Evolutionary conservation across 345 rosid genomes (phyloP).

Genomic region (Heritiera littoralis): DNA sequence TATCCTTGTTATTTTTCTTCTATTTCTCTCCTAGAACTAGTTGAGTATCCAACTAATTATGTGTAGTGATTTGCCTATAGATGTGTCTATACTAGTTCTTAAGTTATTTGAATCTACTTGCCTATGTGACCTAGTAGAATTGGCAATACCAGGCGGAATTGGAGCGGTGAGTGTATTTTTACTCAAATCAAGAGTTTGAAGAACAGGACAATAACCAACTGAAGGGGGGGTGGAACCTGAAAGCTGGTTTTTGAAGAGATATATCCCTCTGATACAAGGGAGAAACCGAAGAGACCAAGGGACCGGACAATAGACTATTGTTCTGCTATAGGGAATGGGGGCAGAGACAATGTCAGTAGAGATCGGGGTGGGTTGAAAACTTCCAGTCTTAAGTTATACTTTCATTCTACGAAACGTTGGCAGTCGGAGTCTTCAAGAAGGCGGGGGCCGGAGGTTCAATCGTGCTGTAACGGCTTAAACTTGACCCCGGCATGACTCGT

Average conservation of each 20-base stretch:
- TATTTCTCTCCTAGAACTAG: too few species aligned
- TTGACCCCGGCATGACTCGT: background rate
- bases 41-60: background rate
- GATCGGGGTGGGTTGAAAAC: too few species aligned
- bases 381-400: too few species aligned
- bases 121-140: constrained; percentile 66
- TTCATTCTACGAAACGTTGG: background rate
- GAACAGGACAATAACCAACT: constrained; percentile 36
- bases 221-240: constrained; percentile 79
- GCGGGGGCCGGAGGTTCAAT: too few species aligned
- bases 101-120: constrained; percentile 27
- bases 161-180: constrained; percentile 58
- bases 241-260: constrained; percentile 89
- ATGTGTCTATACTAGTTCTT: background rate
- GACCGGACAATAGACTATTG: constrained; percentile 32
- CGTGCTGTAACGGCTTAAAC: constrained; percentile 30
- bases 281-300: constrained; percentile 83
- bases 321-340: too few species aligned
- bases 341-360: too few species aligned
- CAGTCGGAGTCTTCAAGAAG: too few species aligned
- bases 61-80: background rate
- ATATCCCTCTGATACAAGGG: constrained; percentile 65
- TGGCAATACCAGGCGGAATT: constrained; percentile 68
- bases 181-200: constrained; percentile 71
- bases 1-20: too few species aligned